Conservation (phyloP, 1,284 basidiomycete species). For the Wallemia hederae region DNA sequence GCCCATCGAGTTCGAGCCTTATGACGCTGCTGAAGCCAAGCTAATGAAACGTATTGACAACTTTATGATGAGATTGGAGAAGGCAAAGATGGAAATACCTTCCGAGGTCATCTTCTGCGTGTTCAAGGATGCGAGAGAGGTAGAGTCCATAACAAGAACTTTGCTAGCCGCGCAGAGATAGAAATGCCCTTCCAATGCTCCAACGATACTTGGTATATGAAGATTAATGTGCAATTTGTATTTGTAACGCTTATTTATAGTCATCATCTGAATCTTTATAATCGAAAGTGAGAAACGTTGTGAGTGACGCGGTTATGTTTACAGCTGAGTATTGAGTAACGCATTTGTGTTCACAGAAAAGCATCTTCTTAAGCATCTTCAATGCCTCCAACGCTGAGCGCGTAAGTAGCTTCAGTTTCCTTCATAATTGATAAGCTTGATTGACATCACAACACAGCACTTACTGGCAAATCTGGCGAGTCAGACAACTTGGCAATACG, state of each 20-base stretch:
- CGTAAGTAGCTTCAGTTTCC: conserved; percentile 73
- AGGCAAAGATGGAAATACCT: conserved; percentile 28
- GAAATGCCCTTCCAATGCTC: background rate
- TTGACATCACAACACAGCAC: background rate
- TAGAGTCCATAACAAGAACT: background rate
- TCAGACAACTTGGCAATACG: conserved; percentile 83
- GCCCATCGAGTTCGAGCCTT: background rate
- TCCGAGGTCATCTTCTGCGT: conserved; percentile 27
- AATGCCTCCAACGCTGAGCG: conserved; percentile 19
- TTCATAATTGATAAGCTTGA: background rate
- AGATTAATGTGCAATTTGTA: background rate
- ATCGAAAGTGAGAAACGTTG: too few relatives aligned
- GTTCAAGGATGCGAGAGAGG: conserved; percentile 31
- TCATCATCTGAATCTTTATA: too few relatives aligned
- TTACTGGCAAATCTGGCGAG: conserved; percentile 49
- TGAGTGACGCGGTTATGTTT: too few relatives aligned
- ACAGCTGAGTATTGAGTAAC: too few relatives aligned
- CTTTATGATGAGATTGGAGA: conserved; percentile 30
- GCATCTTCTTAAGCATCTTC: background rate
- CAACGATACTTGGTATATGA: background rate
- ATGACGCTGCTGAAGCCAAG: background rate
- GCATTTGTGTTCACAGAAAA: too few relatives aligned
- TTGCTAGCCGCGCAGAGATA: background rate
- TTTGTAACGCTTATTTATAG: background rate
- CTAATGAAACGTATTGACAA: conserved; percentile 26